Percentiles rank a stretch among this genome's conserved stretches.
phyloP scores from a whole-genome alignment of 2,329 filamentous ascomycete genomes.

The Colletotrichum tanaceti region DNA sequence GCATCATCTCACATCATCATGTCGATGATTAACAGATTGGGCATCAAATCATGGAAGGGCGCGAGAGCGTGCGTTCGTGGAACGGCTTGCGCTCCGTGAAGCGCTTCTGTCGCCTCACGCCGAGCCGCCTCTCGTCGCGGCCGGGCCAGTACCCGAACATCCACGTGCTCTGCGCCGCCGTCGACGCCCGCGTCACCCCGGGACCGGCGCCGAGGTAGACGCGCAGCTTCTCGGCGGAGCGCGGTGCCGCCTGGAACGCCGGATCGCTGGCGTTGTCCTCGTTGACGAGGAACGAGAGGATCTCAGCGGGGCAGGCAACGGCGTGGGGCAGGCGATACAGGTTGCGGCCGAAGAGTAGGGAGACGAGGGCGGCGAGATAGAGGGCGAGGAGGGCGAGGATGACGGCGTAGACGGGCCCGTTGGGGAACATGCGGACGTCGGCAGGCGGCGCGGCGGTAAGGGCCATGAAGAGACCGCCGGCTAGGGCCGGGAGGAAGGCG shows the following conservation, averaged over 20 bases:
- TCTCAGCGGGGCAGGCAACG: conserved; percentile 78
- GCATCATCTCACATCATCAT: not conserved
- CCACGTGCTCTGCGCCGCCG: conserved; percentile 64
- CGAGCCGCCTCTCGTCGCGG: conserved; percentile 46
- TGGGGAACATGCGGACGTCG: conserved; percentile 75
- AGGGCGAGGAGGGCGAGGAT: conserved; percentile 78
- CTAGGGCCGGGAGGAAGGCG: conserved; percentile 73
- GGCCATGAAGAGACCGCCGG: conserved; percentile 79
- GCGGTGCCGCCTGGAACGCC: conserved; percentile 75
- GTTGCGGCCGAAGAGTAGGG: conserved; percentile 70
- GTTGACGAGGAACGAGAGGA: conserved; percentile 81
- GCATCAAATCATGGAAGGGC: conserved; percentile 21
- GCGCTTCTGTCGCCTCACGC: conserved; percentile 53
- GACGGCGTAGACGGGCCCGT: conserved; percentile 78
- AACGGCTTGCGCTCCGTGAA: conserved; percentile 54
- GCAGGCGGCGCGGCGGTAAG: conserved; percentile 60
- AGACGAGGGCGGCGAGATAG: conserved; percentile 72
- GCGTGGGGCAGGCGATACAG: conserved; percentile 78
- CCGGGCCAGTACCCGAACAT: conserved; percentile 58
- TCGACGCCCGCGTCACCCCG: conserved; percentile 66
- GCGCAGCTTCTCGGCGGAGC: conserved; percentile 75
- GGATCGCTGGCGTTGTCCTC: conserved; percentile 78
- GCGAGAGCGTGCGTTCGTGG: conserved; percentile 20
- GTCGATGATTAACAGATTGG: not conserved
- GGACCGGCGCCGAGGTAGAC: conserved; percentile 21